Evolutionary conservation across 129 eudicot genomes (phyloP).

Genomic region (Daucus carota): DNA sequence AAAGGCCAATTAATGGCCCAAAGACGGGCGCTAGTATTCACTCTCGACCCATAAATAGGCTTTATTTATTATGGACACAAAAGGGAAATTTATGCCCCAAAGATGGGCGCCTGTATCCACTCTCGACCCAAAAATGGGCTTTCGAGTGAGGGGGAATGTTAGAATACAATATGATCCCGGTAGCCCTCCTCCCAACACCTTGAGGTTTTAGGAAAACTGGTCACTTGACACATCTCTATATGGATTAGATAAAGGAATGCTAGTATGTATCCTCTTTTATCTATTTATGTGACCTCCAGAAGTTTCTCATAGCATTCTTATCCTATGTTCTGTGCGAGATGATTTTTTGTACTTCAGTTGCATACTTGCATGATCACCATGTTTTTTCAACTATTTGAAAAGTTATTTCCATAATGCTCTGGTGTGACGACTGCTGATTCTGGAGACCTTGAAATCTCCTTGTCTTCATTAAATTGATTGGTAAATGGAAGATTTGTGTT

Average conservation of each 20-base stretch:
- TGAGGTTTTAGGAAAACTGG: no score
- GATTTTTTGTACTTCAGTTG: neutral
- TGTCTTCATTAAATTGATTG: neutral
- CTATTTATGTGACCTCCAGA: neutral
- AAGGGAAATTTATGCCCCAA: no score
- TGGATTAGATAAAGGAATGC: neutral
- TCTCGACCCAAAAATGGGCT: no score
- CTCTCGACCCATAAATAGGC: no score
- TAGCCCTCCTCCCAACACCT: no score
- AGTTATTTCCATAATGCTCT: neutral
- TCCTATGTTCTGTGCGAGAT: neutral
- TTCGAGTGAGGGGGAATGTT: no score
- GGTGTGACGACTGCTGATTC: neutral
- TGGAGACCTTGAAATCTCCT: neutral
- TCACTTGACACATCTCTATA: no score
- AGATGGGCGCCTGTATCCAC: no score
- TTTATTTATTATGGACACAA: no score
- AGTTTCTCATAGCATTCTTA: neutral
- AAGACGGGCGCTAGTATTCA: no score
- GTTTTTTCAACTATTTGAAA: neutral
- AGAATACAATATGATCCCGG: no score
- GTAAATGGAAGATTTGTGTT: neutral
- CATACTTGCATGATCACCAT: neutral
- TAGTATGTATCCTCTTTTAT: neutral
- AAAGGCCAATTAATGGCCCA: no score